Percentiles rank a stretch among this genome's conserved stretches.
Evolutionary conservation across 139 green algal species (phyloP).

Genomic region (Pseudopediastrum boryanum): DNA sequence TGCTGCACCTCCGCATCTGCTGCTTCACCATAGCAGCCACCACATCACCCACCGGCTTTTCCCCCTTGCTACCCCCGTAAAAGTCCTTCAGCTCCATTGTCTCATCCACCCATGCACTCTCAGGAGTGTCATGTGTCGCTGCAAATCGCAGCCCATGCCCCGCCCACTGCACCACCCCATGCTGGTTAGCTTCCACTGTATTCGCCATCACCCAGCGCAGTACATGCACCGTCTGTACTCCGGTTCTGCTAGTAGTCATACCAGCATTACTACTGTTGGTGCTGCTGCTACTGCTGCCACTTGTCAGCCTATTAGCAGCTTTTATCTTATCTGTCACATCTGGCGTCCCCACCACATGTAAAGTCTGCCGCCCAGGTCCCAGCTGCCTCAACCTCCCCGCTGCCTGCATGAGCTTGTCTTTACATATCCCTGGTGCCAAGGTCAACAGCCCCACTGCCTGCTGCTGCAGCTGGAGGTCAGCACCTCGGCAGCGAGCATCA

Average conservation of each 20-base stretch:
- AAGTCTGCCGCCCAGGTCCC: conserved; percentile 43
- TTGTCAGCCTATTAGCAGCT: neutral
- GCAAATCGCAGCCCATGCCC: conserved; percentile 49
- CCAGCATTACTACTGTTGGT: neutral
- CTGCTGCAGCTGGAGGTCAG: conserved; percentile 49
- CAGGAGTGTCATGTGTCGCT: neutral
- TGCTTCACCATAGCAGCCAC: conserved; percentile 6
- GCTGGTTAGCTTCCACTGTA: conserved; percentile 38
- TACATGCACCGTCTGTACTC: conserved; percentile 29
- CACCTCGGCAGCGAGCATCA: conserved; percentile 59
- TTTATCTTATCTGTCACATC: conserved; percentile 45
- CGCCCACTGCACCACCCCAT: conserved; percentile 40
- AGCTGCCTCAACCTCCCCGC: conserved; percentile 45
- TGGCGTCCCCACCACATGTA: conserved; percentile 34
- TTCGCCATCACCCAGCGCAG: conserved; percentile 54
- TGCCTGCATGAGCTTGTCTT: conserved; percentile 73
- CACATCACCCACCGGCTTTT: neutral
- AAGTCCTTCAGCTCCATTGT: conserved; percentile 31
- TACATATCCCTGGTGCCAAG: conserved; percentile 51
- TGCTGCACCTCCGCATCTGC: neutral
- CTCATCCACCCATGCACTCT: conserved; percentile 47
- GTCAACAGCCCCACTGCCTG: conserved; percentile 63
- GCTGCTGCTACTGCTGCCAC: neutral
- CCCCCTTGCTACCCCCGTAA: conserved; percentile 13
- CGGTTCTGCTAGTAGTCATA: neutral